A percentile compares a stretch with the other conserved stretches of the same genome.
phyloP scores from a whole-genome alignment of 495 filamentous ascomycete species.

The Geopyxis carbonaria region DNA sequence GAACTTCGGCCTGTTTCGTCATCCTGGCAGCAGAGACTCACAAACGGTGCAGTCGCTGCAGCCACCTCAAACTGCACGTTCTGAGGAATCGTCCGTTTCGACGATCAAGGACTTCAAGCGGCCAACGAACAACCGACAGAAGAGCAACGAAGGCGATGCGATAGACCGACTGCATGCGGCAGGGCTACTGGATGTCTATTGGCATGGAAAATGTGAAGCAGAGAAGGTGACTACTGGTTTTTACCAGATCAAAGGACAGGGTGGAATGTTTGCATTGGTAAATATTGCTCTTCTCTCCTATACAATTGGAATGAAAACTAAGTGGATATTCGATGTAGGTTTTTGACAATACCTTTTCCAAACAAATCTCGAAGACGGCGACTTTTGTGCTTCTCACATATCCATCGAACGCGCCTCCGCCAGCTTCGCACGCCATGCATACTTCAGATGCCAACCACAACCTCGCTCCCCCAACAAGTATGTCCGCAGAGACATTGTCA shows the following conservation, averaged over 20 bases:
- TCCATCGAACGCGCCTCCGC: slow-evolving; percentile 65
- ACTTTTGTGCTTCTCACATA: slow-evolving; percentile 91
- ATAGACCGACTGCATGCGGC: slow-evolving; percentile 67
- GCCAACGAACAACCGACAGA: slow-evolving; percentile 21
- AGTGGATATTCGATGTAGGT: slow-evolving; percentile 27
- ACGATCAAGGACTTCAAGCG: slow-evolving; percentile 24
- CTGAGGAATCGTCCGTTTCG: slow-evolving; percentile 23
- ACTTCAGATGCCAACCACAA: slow-evolving; percentile 28
- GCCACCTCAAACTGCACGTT: slow-evolving; percentile 28
- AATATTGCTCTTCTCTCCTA: neutral
- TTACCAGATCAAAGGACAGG: slow-evolving; percentile 58
- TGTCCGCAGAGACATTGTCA: slow-evolving; percentile 38
- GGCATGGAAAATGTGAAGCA: slow-evolving; percentile 87
- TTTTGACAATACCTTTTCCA: slow-evolving; percentile 98
- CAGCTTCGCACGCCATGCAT: slow-evolving; percentile 53
- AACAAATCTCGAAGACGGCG: slow-evolving; percentile 81
- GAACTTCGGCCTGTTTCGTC: slow-evolving; percentile 95
- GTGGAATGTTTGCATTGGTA: slow-evolving; percentile 82
- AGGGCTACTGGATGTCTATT: slow-evolving; percentile 70
- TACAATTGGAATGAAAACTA: neutral
- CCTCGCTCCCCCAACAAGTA: slow-evolving; percentile 30
- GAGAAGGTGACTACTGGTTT: slow-evolving; percentile 89
- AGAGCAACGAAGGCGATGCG: slow-evolving; percentile 29
- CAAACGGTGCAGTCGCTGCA: slow-evolving; percentile 31
- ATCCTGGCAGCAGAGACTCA: slow-evolving; percentile 46